Evolutionary conservation across 192 early-diverging fungal genomes (phyloP).

Genomic region (Mortierella antarctica): DNA sequence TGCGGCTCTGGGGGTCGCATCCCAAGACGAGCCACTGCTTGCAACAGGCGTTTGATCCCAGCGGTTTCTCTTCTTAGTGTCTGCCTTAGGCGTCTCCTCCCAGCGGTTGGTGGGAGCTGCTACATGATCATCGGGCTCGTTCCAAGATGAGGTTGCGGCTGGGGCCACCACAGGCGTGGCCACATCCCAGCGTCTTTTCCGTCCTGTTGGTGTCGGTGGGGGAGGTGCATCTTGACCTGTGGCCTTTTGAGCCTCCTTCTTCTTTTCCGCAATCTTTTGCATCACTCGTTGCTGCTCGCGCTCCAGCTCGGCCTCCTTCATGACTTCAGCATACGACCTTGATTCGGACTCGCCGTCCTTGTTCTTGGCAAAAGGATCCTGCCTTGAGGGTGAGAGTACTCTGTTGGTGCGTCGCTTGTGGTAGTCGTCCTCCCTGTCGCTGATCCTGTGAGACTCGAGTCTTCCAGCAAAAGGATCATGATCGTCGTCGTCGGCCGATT

Average conservation of each 20-base stretch:
- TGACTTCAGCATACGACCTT: conserved; percentile 85
- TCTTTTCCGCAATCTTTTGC: conserved; percentile 77
- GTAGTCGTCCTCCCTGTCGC: conserved; percentile 90
- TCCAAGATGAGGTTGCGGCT: conserved; percentile 66
- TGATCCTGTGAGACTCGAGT: conserved; percentile 70
- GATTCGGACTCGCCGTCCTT: conserved; percentile 57
- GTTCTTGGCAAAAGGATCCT: conserved; percentile 77
- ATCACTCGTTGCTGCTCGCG: conserved; percentile 80
- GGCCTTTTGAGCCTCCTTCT: conserved; percentile 68
- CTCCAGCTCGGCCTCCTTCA: conserved; percentile 88
- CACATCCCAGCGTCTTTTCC: conserved; percentile 88
- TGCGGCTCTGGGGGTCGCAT: conserved; percentile 77
- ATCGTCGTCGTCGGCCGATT: conserved; percentile 60
- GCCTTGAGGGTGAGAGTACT: conserved; percentile 82
- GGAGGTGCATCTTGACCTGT: conserved; percentile 56
- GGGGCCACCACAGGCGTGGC: conserved; percentile 62
- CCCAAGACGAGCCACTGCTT: conserved; percentile 68
- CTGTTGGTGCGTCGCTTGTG: conserved; percentile 83
- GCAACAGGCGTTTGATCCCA: conserved; percentile 88
- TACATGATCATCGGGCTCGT: conserved; percentile 58
- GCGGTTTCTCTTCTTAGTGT: conserved; percentile 71
- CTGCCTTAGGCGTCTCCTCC: conserved; percentile 84
- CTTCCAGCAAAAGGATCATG: conserved; percentile 74
- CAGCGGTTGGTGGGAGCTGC: conserved; percentile 64
- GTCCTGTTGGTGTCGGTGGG: conserved; percentile 48